Evolutionary conservation across 345 rosid genomes (phyloP).

Genomic region (Eucalyptus tenuipes): DNA sequence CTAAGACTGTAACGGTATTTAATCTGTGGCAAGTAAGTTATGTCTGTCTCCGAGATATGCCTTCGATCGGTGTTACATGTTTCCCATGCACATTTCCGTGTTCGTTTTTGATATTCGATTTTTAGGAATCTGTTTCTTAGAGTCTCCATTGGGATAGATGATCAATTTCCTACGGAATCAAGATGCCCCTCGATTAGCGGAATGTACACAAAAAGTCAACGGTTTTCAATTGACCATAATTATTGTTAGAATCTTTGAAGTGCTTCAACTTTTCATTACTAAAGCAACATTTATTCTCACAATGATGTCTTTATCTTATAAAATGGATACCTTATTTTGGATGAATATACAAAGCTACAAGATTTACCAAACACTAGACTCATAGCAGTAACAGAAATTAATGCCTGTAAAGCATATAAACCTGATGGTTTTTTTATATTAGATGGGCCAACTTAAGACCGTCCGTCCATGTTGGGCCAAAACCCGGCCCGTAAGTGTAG

Average conservation of each 20-base stretch:
- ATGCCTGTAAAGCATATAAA: background rate
- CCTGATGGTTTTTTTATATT: background rate
- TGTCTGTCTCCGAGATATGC: no score
- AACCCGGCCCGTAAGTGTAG: no score
- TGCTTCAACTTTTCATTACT: background rate
- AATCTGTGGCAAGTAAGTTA: no score
- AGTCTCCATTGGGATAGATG: background rate
- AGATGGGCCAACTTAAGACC: no score
- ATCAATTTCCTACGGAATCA: background rate
- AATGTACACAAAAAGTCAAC: background rate
- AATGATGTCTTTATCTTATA: no score
- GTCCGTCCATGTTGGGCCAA: no score
- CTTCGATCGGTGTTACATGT: no score
- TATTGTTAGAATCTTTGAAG: background rate
- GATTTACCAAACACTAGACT: background rate
- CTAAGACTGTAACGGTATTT: no score
- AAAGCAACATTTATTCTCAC: background rate
- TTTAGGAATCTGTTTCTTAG: no score
- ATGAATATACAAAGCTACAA: no score
- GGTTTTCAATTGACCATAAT: background rate
- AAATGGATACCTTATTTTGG: background rate
- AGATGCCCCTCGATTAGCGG: background rate
- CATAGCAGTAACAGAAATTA: background rate
- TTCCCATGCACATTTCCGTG: no score
- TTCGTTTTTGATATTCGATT: no score